Base-by-base conservation (phyloP, 2,329 filamentous ascomycete genomes). In the Scedosporium minutisporum region DNA sequence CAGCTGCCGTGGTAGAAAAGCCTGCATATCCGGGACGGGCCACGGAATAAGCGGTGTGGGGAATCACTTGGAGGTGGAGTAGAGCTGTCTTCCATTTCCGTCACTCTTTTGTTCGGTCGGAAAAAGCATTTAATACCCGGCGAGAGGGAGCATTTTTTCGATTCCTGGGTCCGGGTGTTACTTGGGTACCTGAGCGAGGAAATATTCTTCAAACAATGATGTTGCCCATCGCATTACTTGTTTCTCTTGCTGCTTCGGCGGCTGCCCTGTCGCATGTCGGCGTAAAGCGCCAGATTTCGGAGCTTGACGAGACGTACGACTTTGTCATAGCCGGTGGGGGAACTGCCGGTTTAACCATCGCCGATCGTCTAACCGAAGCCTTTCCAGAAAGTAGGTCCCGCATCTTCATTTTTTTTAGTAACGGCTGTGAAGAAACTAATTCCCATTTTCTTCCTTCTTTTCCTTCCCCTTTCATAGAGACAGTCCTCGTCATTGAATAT, bases 291-390 rank as follows among this genome's bases (percentile, higher is more conserved):
- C 60, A 61, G 29, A 21, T 61, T 21, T 41, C 60, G 48, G 60
- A 61, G 60, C 46, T 61, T 12, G 25, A 25, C 6, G 60, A 63
- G 18, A 59, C 62, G 25, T 71, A 71, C 27, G 72, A 73, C 65
- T 73, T 71, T 58, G 68, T 73, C 21, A 67, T 73, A n/a, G 65
- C 71, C 1, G 71, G 71, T 9, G 71, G 73, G n/a, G 74, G 74
- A 6, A 74, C 73, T 1, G 72, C 72, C 3, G 72, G 73, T 29
- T 71, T 73, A 48, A 69, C 72, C n/a, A 69, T 75, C 10, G 74
- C 74, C 1, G 71, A 71, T 6, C 71, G 74, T 9, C 71, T 76
- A 1, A 73, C 72, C 12, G 73, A 76, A 61, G 70, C 46, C n/a
- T 61, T 72, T 63, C 68, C 69, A 21, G 65, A 70, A 9, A 65